A percentile compares a stretch with the other conserved stretches of the same genome.
These are phyloP conservation scores for Phialophora expanda DNA, from an alignment of 2,329 filamentous ascomycete genomes.

Conservation along the genomic window DNA sequence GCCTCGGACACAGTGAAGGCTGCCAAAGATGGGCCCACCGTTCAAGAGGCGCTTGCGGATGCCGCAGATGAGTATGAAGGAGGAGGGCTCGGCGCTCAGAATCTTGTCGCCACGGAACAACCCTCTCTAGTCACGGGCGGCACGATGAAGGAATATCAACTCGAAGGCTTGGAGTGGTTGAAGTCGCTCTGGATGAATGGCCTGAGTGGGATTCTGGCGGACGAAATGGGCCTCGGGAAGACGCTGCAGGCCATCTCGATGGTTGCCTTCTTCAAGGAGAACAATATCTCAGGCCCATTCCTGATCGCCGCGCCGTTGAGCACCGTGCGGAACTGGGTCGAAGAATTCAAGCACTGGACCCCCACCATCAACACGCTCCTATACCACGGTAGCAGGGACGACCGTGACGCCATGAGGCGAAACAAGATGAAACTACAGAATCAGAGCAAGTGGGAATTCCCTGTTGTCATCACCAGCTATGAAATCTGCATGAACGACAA, in stretches of 20 bases:
- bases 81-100: constrained; percentile 66
- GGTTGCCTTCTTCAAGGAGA: constrained; percentile 83
- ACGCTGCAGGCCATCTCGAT: constrained; percentile 90
- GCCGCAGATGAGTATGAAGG: constrained; percentile 63
- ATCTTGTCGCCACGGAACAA: constrained; percentile 81
- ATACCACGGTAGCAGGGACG: constrained; percentile 83
- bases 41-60: constrained; percentile 64
- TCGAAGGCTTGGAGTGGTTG: constrained; percentile 95
- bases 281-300: constrained; percentile 86
- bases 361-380: constrained; percentile 85
- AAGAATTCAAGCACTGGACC: constrained; percentile 90
- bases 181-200: constrained; percentile 82
- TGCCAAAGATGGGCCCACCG: constrained; percentile 58
- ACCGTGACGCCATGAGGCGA: constrained; percentile 76
- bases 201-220: constrained; percentile 86
- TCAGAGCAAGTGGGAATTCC: constrained; percentile 74
- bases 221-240: constrained; percentile 94
- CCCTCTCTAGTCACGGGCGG: constrained; percentile 84
- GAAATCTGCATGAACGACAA: constrained; percentile 94
- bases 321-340: constrained; percentile 93
- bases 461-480: constrained; percentile 91
- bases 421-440: constrained; percentile 70
- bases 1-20: constrained; percentile 63
- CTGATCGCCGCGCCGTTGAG: constrained; percentile 88
- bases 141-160: constrained; percentile 89